A percentile compares a stretch with the other conserved stretches of the same genome.
Conservation (phyloP, 495 filamentous ascomycete genomes). For the Neurospora pannonica region DNA sequence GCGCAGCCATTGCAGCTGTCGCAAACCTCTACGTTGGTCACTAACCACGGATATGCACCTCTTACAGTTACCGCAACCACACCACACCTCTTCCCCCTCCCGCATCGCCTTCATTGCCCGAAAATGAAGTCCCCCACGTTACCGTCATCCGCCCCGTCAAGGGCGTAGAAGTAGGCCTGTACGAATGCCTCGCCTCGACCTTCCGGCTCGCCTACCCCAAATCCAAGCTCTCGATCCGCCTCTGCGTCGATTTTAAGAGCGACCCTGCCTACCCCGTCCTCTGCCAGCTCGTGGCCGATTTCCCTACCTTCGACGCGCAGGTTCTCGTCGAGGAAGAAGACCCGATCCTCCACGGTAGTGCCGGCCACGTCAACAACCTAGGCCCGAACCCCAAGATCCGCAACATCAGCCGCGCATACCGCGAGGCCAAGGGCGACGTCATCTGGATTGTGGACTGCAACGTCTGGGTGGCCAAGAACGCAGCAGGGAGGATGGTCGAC, state of each 20-base stretch:
- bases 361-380: constrained; percentile 47
- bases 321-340: constrained; percentile 87
- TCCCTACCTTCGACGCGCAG: constrained; percentile 61
- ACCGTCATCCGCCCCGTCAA: constrained; percentile 91
- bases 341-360: constrained; percentile 50
- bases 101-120: constrained; percentile 33
- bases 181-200: constrained; percentile 85
- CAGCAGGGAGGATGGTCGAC: constrained; percentile 78
- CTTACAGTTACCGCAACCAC: constrained; percentile 40
- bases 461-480: constrained; percentile 77
- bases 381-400: constrained; percentile 98
- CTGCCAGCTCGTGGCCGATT: constrained; percentile 57
- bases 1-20: neutral
- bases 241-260: constrained; percentile 68
- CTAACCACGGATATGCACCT: constrained; percentile 6
- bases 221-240: constrained; percentile 66
- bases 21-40: neutral
- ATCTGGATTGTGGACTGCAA: constrained; percentile 97
- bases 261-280: constrained; percentile 77
- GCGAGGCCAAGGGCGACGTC: constrained; percentile 87
- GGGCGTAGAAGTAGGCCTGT: constrained; percentile 81
- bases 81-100: constrained; percentile 33
- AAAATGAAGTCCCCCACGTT: constrained; percentile 60
- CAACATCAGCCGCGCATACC: constrained; percentile 89
- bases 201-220: constrained; percentile 76